phyloP scores from a whole-genome alignment of 257 asterid genomes.

The Voacanga thouarsii region DNA sequence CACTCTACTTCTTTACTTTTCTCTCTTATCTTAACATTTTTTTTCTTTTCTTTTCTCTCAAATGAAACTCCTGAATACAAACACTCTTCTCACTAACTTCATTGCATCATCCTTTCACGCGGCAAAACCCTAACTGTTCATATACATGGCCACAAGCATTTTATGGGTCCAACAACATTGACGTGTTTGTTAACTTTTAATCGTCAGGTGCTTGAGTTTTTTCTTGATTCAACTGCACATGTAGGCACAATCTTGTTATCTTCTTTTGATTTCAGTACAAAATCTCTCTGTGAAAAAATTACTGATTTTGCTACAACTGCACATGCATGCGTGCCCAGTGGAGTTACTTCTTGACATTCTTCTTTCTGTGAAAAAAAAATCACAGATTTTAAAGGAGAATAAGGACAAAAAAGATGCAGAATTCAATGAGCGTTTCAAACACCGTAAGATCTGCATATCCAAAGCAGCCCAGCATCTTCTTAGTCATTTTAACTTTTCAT shows the following conservation, averaged over 20 bases:
- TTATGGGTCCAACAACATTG: no score
- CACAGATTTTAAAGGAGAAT: conserved; percentile 78
- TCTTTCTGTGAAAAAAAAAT: background rate
- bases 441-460: conserved; percentile 48
- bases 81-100: background rate
- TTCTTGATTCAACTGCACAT: background rate
- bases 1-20: no score
- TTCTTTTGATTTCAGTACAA: background rate
- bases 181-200: background rate
- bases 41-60: no score
- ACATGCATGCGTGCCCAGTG: no score
- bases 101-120: background rate
- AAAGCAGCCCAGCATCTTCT: background rate
- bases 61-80: no score
- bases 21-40: no score
- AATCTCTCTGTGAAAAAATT: background rate
- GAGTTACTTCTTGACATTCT: background rate
- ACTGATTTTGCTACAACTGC: no score
- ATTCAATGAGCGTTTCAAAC: conserved; percentile 93
- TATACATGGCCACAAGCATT: background rate
- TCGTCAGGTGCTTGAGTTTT: background rate
- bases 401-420: conserved; percentile 94
- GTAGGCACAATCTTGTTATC: background rate
- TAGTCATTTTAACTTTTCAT: background rate
- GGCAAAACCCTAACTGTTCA: background rate